Evolutionary conservation across 371 early-diverging fungal species (phyloP), one percentile per base, ranked within the genome.

Genomic region (Mortierella sp.): DNA sequence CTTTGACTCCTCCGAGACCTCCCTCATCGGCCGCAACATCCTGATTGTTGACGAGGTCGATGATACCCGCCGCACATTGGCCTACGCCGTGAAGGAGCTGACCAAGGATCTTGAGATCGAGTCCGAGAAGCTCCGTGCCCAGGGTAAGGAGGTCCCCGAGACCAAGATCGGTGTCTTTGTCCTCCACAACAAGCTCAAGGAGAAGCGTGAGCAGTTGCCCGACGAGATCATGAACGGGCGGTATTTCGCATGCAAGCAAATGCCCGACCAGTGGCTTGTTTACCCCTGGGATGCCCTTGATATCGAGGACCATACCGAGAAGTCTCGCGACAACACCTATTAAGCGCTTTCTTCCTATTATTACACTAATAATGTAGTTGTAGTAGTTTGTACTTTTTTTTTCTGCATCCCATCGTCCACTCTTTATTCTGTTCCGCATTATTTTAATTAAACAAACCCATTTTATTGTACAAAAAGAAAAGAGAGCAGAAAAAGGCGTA

Each of bases 1-100:
- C 84, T 94, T 94, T 88, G 93, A 91, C 56, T 91, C 92, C 18
- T 83, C 89, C 63, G 90, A 91, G 74, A 90, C 92, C 5, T 90
- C 93, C 24, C 87, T 95, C 27, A 81, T 95, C 38, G 95, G 95
- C 2, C 91, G 94, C 46, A 90, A 90, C 81, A 95, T 95, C 71
- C 82, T 95, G 75, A 93, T 95, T 85, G 96, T 95, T 0, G 96
- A 95, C 72, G 96, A 95, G 73, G 95, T 95, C 10, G 96, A 95
- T 75, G 96, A 95, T 78, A 95, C 94, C 75, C 92, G 96, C 63
- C 90, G 92, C 51, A 95, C 96, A 0, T 86, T 95, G 38, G 93
- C 92, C 24, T 95, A 91, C 78, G 96, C 96, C 54, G 93, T 95
- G 3, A 88, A 89, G 11, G 96, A 95, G 83, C 82, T 95, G 58